These are phyloP conservation scores for Ambrosiella xylebori DNA, from an alignment of 2,329 filamentous ascomycete genomes.

Conservation along the genomic window DNA sequence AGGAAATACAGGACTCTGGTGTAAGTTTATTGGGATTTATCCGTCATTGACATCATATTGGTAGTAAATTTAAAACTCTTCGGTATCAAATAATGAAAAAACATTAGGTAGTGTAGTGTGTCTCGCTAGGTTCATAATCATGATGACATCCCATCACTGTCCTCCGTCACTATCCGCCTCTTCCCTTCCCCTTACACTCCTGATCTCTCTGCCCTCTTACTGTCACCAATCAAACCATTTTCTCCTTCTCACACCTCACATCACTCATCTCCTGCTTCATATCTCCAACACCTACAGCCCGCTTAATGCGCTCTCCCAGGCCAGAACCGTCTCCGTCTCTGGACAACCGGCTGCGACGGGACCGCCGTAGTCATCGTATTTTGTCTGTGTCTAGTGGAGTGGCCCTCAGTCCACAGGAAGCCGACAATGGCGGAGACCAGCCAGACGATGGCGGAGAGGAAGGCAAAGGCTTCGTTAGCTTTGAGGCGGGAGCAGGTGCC, in stretches of 20 bases:
- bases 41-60: no score
- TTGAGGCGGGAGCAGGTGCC: conserved; percentile 47
- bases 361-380: neutral
- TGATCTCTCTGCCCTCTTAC: neutral
- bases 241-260: neutral
- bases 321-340: neutral
- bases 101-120: no score
- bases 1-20: no score
- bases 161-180: neutral
- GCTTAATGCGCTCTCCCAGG: neutral
- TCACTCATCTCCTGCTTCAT: neutral
- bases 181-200: neutral
- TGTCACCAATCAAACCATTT: neutral
- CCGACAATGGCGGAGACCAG: conserved; percentile 44
- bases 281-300: neutral
- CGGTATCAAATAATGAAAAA: no score
- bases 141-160: neutral
- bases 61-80: no score
- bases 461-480: conserved; percentile 53
- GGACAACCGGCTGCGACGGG: neutral
- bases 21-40: no score
- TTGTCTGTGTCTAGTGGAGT: conserved; percentile 14
- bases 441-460: conserved; percentile 56
- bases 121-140: no score
- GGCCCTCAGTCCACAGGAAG: conserved; percentile 34